phyloP scores from a whole-genome alignment of 768 basidiomycete species.

The Amanita molliuscula region DNA sequence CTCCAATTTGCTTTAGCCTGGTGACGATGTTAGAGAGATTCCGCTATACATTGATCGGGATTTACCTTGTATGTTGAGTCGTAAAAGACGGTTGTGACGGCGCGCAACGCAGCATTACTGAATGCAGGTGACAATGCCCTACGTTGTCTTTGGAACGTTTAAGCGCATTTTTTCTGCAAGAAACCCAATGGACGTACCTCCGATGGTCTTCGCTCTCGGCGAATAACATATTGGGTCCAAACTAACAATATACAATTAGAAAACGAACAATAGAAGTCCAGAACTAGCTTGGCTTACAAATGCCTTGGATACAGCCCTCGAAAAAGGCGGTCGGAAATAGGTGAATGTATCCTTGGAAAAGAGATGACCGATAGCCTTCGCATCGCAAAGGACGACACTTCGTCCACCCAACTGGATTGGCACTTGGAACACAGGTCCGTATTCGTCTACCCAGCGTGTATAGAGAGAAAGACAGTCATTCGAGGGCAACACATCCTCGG shows the following conservation, averaged over 20 bases:
- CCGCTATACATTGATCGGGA: background rate
- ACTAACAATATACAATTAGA: conserved; percentile 13
- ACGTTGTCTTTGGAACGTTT: conserved; percentile 25
- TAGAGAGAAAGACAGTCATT: conserved; percentile 13
- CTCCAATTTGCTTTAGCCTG: conserved; percentile 26
- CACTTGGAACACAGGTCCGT: conserved; percentile 35
- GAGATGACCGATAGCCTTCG: conserved; percentile 41
- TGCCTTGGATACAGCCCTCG: conserved; percentile 24
- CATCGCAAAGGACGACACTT: conserved; percentile 30
- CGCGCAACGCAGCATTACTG: background rate
- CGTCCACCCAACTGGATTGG: conserved; percentile 23
- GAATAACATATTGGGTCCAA: conserved; percentile 30
- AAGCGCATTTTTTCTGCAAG: background rate
- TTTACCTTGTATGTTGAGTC: conserved; percentile 40
- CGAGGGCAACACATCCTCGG: background rate
- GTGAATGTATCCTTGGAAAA: conserved; percentile 38
- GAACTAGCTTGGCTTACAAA: conserved; percentile 18
- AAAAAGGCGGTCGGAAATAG: conserved; percentile 30
- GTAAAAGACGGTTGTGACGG: conserved; percentile 30
- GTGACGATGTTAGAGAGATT: background rate
- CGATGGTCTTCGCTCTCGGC: conserved; percentile 36
- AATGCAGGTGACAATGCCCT: conserved; percentile 16
- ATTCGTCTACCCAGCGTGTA: conserved; percentile 36
- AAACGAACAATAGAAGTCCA: background rate
- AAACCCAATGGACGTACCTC: conserved; percentile 18